Base-by-base conservation (phyloP, 164 flowering plant genomes). In the Nymphaea thermarum region DNA sequence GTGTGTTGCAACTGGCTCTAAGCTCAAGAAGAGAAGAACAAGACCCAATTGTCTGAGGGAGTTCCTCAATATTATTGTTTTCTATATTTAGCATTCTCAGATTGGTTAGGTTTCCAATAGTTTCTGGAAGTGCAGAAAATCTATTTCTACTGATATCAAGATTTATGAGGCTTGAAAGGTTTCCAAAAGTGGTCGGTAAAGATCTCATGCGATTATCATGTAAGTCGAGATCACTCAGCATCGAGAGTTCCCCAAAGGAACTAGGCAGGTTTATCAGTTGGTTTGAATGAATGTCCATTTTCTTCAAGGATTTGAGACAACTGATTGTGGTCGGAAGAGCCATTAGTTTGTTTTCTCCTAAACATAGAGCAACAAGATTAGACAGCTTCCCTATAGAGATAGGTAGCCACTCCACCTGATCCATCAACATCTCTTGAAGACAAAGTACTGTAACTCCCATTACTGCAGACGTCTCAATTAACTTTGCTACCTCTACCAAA, bases 371-470 rank as follows among this genome's bases (percentile, higher is more conserved):
- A 62, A 74, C 75, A 43, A 87, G 59, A 59, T 76, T 68, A 2
- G 80, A 73, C 67, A 89, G 74, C 67, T 89, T 89, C 55, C 90
- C 90, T 44, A 89, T 65, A 17, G 96, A 84, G 4, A 72, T 44
- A 3, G 96, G 96, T 43, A 87, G 86, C 89, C 87, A 86, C 75
- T 89, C 96, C 66, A 87, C 72, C 70, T 84, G 75, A 67, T 87
- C 89, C 85, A 79, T 77, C 72, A 89, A 79, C 72, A 80, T 87
- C 67, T 86, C 87, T 76, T 75, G 80, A 11, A 89, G 86, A 77
- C 84, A 77, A 75, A 89, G 83, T 64, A 77, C 82, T 16, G 44
- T 67, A 42, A 74, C 78, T 44, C 83, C 83, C 41, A 51, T 76
- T 77, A 79, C 84, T 0, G 89, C 85, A 43, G 77, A 71, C 16